Evolutionary conservation across 2,329 filamentous ascomycete genomes (phyloP), one percentile per base, ranked within the genome.

Genomic region (Apiospora aurea): DNA sequence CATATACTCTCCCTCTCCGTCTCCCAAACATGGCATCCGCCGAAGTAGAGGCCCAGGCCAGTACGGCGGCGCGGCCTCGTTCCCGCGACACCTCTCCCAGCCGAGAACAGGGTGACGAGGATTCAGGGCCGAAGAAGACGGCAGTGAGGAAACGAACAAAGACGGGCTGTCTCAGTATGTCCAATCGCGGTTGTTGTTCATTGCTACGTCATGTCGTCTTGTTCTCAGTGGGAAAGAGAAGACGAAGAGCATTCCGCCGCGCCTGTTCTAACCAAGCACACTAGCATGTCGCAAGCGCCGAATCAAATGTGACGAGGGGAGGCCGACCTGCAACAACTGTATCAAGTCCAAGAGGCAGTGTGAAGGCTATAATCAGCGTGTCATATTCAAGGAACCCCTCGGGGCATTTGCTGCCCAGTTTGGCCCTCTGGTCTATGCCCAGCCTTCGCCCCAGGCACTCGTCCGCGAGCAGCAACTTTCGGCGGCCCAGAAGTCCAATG

Each of bases 281-380:
- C 68, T 75, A 95, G 93, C 96, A 72, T 99, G 96, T 83, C 93
- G 96, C 75, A 96, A 94, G 83, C 92, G 96, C 70, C 93, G 96
- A 74, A 98, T 99, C 83, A 99, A 98, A 83, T 99, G 96, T 82
- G 96, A 96, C 74, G 96, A 98, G 81, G 94, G 94, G 78, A 89
- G 92, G 69, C 94, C 94, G 38, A 92, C 88, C 41, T 96, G 94
- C 82, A 91, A 88, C 78, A 97, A 97, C 79, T 97, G 94, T 83
- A 90, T 93, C 83, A 96, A 96, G 79, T 96, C 93, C 24, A 96
- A 95, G 82, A 89, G 94, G 18, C 87, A 91, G 75, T 97, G 94
- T 80, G 93, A 96, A 81, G 94, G 94, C 70, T 96, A 96, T 81
- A 94, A 91, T 76, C 92, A 94, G 80, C 89, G 92, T 67, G 91